Base-by-base conservation (phyloP, 2,329 filamentous ascomycete species). In the Trichoderma sp. region DNA sequence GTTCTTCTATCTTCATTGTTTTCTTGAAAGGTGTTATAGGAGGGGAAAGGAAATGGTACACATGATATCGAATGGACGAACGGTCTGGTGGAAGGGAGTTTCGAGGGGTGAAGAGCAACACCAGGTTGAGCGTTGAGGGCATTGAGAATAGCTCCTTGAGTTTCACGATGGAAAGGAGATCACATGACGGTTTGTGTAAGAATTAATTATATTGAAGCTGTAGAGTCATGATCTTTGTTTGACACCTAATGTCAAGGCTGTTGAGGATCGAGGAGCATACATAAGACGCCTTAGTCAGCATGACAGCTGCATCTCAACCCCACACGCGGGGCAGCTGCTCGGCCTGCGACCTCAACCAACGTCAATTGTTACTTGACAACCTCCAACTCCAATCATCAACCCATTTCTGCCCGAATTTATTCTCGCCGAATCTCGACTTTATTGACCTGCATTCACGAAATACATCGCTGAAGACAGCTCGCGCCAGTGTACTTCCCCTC, bases 311-410 rank as follows among this genome's bases (percentile, higher is more conserved):
- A 30, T 44, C n/a, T 45, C 24, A 62, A 54, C 59, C 59, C 59
- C 59, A 54, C 59, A 44, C 58, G 58, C 48, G 58, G 58, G 58
- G 58, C 58, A 61, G 34, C 7, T 34, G 21, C 28, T 50, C 47
- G 51, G 43, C 45, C 34, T 52, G 21, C 45, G 41, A 52, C 45
- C 19, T 52, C 21, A 14, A 24, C 24, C 34, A 56, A 6, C 47
- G 28, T 30, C 28, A 5, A 30, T 4, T 30, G 28, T 30, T 3
- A 30, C 34, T 39, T 5, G 0, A 39, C 34, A 14, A 39, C 34
- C 34, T 39, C 28, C 28, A 51, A 34, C 50, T 52, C 30, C 50
- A 52, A 30, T 19, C n/a, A 17, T 51, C 48, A 51, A 30, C 50
- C 12, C 26, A 45, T 45, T 4, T n/a, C 28, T 44, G 6, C n/a